Evolutionary conservation across 1,284 basidiomycete genomes (phyloP).

Genomic region (Apiotrichum domesticum): DNA sequence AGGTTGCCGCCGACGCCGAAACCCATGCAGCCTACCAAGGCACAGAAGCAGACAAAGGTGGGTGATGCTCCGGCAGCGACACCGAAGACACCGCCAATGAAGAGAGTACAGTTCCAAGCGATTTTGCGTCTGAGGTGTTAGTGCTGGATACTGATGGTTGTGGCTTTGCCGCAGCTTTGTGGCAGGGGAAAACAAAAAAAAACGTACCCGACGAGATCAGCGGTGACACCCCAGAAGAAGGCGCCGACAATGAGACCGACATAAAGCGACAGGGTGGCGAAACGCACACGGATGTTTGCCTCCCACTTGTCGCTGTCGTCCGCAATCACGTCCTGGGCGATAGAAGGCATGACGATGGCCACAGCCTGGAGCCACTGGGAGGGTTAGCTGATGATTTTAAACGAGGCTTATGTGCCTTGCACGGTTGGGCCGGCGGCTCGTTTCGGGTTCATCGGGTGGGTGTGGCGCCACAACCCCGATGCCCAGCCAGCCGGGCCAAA

Average conservation of each 20-base stretch:
- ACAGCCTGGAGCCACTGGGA: constrained; percentile 51
- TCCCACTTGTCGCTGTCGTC: not conserved
- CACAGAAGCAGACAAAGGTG: constrained; percentile 49
- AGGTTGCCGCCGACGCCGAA: constrained; percentile 58
- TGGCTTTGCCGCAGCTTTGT: no score
- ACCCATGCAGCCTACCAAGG: constrained; percentile 48
- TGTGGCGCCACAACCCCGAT: no score
- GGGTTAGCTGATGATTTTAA: constrained; percentile 2
- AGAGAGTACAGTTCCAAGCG: constrained; percentile 58
- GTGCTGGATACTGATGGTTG: no score
- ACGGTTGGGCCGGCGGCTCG: not conserved
- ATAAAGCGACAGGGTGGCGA: constrained; percentile 55
- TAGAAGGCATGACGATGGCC: constrained; percentile 53
- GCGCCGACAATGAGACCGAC: constrained; percentile 58
- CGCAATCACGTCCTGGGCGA: constrained; percentile 49
- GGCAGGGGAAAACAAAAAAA: not conserved
- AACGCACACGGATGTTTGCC: constrained; percentile 11
- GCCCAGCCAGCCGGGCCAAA: no score
- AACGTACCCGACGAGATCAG: constrained; percentile 45
- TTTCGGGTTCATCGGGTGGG: no score
- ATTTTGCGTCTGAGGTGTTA: constrained; percentile 18
- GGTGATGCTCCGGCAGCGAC: constrained; percentile 55
- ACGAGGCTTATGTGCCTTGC: not conserved
- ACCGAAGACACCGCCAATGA: constrained; percentile 58
- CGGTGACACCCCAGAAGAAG: constrained; percentile 51